These are phyloP conservation scores for Chiua virens DNA, from an alignment of 768 basidiomycete species.

Conservation along the genomic window DNA sequence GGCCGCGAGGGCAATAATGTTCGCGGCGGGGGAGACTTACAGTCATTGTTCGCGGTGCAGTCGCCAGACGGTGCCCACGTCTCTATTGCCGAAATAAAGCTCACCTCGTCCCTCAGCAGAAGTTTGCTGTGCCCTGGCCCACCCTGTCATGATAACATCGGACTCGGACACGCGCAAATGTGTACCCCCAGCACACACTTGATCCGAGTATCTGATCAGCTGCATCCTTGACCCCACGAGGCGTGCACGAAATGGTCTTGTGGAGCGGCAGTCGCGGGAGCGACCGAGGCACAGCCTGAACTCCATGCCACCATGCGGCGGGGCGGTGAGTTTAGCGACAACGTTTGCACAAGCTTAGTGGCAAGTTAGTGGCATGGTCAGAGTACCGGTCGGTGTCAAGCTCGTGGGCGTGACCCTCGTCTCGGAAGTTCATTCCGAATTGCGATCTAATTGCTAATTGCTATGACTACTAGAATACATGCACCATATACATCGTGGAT, in stretches of 20 bases:
- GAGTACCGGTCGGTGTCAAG: too few species aligned
- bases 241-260: slow-evolving; percentile 1
- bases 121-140: slow-evolving; percentile 16
- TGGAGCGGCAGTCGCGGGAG: not conserved
- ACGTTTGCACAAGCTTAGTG: too few species aligned
- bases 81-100: slow-evolving; percentile 16
- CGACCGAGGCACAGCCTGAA: not conserved
- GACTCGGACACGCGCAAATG: slow-evolving; percentile 17
- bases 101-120: slow-evolving; percentile 10
- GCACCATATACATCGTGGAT: slow-evolving; percentile 4
- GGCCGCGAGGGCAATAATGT: slow-evolving; percentile 26
- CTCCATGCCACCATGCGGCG: not conserved
- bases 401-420: too few species aligned
- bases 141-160: slow-evolving; percentile 1
- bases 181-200: slow-evolving; percentile 2
- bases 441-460: not conserved
- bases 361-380: too few species aligned
- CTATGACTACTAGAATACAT: slow-evolving; percentile 12
- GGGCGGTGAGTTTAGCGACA: not conserved
- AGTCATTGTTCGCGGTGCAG: slow-evolving; percentile 11
- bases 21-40: slow-evolving; percentile 10
- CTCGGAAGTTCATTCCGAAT: too few species aligned
- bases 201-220: slow-evolving; percentile 15
- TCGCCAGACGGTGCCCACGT: slow-evolving; percentile 6
- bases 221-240: slow-evolving; percentile 20